Conservation (phyloP, 2,329 filamentous ascomycete genomes). For the Alternaria rosae region DNA sequence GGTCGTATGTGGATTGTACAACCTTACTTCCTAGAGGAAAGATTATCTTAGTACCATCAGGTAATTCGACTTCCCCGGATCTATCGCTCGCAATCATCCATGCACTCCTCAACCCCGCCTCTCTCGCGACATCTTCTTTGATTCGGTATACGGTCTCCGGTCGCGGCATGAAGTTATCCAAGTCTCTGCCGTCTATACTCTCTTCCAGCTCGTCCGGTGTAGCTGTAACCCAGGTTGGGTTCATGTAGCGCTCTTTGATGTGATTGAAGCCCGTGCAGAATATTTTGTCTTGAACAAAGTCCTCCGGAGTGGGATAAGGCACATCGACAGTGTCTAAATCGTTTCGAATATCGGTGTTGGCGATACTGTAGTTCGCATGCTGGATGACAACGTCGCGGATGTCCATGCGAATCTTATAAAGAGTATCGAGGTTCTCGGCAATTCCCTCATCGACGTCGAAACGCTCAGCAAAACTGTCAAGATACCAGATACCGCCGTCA, state of each 20-base stretch:
- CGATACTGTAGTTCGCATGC: neutral
- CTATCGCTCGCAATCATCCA: constrained; percentile 11
- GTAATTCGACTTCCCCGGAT: neutral
- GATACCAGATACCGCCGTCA: neutral
- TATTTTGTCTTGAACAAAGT: constrained; percentile 3
- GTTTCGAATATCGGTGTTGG: neutral
- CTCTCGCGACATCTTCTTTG: constrained; percentile 4
- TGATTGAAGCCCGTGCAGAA: constrained; percentile 5
- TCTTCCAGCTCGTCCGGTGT: constrained; percentile 14
- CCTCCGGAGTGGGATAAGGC: neutral
- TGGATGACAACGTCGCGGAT: neutral
- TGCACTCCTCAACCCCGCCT: neutral
- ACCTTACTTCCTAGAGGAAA: constrained; percentile 14
- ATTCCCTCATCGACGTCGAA: constrained; percentile 8
- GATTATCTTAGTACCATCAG: neutral
- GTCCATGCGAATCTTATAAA: constrained; percentile 19
- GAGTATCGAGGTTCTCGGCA: constrained; percentile 14
- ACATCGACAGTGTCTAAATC: neutral
- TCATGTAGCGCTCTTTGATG: constrained; percentile 2
- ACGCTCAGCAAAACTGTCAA: neutral
- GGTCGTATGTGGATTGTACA: constrained; percentile 12
- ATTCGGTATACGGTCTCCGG: constrained; percentile 13
- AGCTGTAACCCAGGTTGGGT: constrained; percentile 9
- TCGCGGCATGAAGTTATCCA: constrained; percentile 6
- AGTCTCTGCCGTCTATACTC: neutral